Evolutionary conservation across 2,329 filamentous ascomycete genomes (phyloP).

Genomic region (Aspergillus novoparasiticus): DNA sequence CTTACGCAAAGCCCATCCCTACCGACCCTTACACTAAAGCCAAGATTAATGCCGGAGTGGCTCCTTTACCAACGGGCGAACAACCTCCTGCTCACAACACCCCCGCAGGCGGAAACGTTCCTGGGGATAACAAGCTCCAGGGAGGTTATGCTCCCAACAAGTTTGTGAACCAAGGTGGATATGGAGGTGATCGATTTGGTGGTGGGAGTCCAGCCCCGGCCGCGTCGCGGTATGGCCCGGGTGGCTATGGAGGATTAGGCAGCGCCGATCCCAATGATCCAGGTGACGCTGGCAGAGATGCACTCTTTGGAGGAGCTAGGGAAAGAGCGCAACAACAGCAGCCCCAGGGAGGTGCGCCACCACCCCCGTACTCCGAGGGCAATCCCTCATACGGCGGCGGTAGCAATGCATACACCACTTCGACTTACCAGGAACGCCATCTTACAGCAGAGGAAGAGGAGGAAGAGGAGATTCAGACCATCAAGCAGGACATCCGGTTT

Average conservation of each 20-base stretch:
- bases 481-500: constrained; percentile 73
- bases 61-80: constrained; percentile 37
- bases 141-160: constrained; percentile 43
- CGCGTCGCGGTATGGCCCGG: constrained; percentile 50
- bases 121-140: constrained; percentile 37
- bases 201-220: constrained; percentile 46
- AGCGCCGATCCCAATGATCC: constrained; percentile 53
- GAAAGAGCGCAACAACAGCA: constrained; percentile 52
- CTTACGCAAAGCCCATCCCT: constrained; percentile 57
- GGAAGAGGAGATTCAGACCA: constrained; percentile 70
- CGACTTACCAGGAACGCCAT: constrained; percentile 68
- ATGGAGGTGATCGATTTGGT: constrained; percentile 58
- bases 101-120: constrained; percentile 31
- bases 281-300: constrained; percentile 57
- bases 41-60: constrained; percentile 47
- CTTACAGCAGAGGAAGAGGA: constrained; percentile 80
- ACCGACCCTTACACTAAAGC: constrained; percentile 58
- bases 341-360: constrained; percentile 32
- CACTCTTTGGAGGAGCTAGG: constrained; percentile 61
- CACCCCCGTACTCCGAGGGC: constrained; percentile 30
- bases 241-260: constrained; percentile 61
- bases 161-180: constrained; percentile 50
- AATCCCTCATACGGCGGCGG: constrained; percentile 34
- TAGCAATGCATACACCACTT: constrained; percentile 39
- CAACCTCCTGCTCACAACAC: constrained; percentile 28